A percentile compares a stretch with the other conserved stretches of the same genome.
These are phyloP conservation scores for Carex parvula DNA, from an alignment of 176 grass and related monocot species.

Conservation along the genomic window DNA sequence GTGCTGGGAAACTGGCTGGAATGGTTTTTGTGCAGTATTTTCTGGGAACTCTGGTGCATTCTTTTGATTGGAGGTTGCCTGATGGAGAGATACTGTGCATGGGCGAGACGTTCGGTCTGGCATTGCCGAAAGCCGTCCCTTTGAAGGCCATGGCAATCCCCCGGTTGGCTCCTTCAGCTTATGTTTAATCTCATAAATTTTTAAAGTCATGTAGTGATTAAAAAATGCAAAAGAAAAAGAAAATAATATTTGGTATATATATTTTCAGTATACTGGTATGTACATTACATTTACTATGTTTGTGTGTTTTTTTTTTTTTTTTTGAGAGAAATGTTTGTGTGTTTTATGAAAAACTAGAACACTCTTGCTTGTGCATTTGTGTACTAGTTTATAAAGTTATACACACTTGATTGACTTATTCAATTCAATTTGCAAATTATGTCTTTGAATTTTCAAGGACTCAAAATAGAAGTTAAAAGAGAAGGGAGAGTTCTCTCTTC, in stretches of 20 bases:
- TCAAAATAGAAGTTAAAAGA: not conserved
- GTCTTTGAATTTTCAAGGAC: not conserved
- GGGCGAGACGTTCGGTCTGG: conserved; percentile 61
- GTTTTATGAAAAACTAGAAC: not conserved
- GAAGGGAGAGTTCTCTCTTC: not conserved
- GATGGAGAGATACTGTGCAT: conserved; percentile 60
- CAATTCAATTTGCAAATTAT: not conserved
- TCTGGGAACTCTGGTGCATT: conserved; percentile 50
- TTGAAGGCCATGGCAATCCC: conserved; percentile 44
- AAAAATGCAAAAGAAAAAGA: not conserved
- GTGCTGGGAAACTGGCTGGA: conserved; percentile 70
- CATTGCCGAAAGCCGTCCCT: conserved; percentile 60
- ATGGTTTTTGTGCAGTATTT: conserved; percentile 90
- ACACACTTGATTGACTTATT: not conserved
- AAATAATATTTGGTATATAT: not conserved
- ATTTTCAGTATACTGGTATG: not conserved
- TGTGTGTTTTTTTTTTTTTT: not conserved
- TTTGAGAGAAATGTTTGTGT: not conserved
- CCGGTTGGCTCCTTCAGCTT: conserved; percentile 34
- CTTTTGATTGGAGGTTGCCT: conserved; percentile 58
- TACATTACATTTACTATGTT: not conserved
- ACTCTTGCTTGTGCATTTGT: not conserved
- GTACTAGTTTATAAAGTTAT: not conserved
- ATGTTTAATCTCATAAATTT: conserved; percentile 13
- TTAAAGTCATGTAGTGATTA: not conserved